These are phyloP conservation scores for Hanseniaspora taiwanica DNA, from an alignment of 805 yeast species.

Conservation along the genomic window DNA sequence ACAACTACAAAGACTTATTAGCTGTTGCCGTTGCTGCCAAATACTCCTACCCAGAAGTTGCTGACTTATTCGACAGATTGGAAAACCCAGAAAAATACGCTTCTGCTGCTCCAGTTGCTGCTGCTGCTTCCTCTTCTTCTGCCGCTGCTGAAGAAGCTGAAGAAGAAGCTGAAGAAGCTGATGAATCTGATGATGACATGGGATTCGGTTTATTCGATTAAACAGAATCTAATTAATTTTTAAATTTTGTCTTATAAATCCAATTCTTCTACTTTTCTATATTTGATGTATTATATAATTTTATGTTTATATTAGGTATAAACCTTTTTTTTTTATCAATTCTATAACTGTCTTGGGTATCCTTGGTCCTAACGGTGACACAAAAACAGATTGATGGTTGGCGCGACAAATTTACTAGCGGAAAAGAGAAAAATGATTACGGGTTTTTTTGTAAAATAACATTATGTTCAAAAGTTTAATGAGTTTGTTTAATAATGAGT, in stretches of 20 bases:
- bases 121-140: constrained; percentile 50
- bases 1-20: constrained; percentile 97
- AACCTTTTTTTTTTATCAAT: too few relatives aligned
- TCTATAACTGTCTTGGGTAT: too few relatives aligned
- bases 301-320: too few relatives aligned
- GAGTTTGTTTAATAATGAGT: too few relatives aligned
- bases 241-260: too few relatives aligned
- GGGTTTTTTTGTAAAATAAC: too few relatives aligned
- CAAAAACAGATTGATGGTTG: too few relatives aligned
- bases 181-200: constrained; percentile 66
- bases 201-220: constrained; percentile 99
- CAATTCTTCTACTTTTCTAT: neutral
- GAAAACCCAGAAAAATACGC: constrained; percentile 99
- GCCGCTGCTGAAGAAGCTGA: constrained; percentile 60
- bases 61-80: constrained; percentile 96
- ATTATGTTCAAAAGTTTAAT: too few relatives aligned
- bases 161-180: constrained; percentile 64
- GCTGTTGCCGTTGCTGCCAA: constrained; percentile 97
- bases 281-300: neutral
- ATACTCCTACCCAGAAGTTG: constrained; percentile 98
- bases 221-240: constrained; percentile 16
- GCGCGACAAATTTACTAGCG: too few relatives aligned
- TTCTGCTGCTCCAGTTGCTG: constrained; percentile 97
- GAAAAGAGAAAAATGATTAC: too few relatives aligned
- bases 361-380: too few relatives aligned